These are phyloP conservation scores for Leucocoprinus birnbaumii DNA, from an alignment of 768 basidiomycete genomes.

Conservation along the genomic window DNA sequence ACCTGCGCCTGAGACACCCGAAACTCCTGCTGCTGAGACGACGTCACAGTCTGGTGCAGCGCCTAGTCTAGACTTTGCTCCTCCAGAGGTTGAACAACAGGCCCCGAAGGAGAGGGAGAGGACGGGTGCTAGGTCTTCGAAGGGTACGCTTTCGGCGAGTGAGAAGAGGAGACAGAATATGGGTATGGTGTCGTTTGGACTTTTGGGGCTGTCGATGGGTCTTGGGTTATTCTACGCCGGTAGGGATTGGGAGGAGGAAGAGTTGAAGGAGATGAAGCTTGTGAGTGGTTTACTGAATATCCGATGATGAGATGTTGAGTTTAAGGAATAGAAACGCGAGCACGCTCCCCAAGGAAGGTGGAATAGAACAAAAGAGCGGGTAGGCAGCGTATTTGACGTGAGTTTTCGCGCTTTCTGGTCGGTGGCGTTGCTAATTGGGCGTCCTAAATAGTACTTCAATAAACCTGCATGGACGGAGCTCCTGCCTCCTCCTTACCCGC, in stretches of 20 bases:
- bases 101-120: conserved; percentile 31
- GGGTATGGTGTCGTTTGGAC: conserved; percentile 49
- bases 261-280: conserved; percentile 60
- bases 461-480: conserved; percentile 93
- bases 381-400: conserved; percentile 68
- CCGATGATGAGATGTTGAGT: not conserved
- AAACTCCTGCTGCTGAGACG: conserved; percentile 13
- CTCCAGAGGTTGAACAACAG: conserved; percentile 41
- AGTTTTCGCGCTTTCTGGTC: conserved; percentile 20
- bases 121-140: conserved; percentile 78
- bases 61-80: conserved; percentile 66
- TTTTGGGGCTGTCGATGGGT: conserved; percentile 55
- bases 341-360: conserved; percentile 60
- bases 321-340: conserved; percentile 44
- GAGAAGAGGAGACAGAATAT: conserved; percentile 66
- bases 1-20: conserved; percentile 20
- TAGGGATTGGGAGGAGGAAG: conserved; percentile 73
- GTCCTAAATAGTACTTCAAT: conserved; percentile 68
- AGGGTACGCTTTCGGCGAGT: conserved; percentile 73
- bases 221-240: conserved; percentile 66
- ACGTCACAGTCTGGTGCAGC: conserved; percentile 21
- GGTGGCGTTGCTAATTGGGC: not conserved
- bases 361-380: conserved; percentile 62
- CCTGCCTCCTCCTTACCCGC: conserved; percentile 80
- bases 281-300: conserved; percentile 35